These are phyloP conservation scores for Penicillium sp. DNA, from an alignment of 2,329 filamentous ascomycete species.

Conservation along the genomic window DNA sequence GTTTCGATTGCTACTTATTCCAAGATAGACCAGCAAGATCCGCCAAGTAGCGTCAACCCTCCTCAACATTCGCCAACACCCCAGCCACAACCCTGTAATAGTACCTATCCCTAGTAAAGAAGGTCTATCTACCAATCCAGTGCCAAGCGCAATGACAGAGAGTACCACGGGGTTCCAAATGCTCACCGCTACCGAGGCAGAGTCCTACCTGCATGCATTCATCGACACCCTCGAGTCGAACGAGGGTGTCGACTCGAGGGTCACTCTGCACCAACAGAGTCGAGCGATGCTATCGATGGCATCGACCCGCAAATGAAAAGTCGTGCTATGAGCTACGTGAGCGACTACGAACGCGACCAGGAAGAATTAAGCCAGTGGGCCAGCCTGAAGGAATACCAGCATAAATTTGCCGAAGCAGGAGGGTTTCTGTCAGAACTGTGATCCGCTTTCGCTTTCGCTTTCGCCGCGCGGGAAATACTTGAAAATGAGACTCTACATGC, in stretches of 20 bases:
- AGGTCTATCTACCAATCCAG: slow-evolving; percentile 53
- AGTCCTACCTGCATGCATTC: slow-evolving; percentile 66
- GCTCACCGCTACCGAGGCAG: slow-evolving; percentile 49
- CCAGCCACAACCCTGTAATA: slow-evolving; percentile 35
- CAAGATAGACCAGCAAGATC: slow-evolving; percentile 66
- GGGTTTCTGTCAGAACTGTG: slow-evolving; percentile 40
- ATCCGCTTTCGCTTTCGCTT: too few relatives aligned
- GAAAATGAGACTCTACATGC: too few relatives aligned
- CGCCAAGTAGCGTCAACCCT: slow-evolving; percentile 77
- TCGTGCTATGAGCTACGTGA: slow-evolving; percentile 34
- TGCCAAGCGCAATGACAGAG: slow-evolving; percentile 51
- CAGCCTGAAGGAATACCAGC: slow-evolving; percentile 70
- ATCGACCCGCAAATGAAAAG: slow-evolving; percentile 40
- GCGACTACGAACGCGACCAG: slow-evolving; percentile 59
- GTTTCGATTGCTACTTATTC: slow-evolving; percentile 1
- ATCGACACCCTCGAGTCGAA: slow-evolving; percentile 69
- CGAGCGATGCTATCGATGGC: slow-evolving; percentile 28
- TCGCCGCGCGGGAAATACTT: too few relatives aligned
- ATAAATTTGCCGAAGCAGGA: slow-evolving; percentile 62
- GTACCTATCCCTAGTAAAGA: slow-evolving; percentile 16
- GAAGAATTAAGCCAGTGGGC: slow-evolving; percentile 72
- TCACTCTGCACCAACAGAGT: slow-evolving; percentile 36
- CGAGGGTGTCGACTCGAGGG: slow-evolving; percentile 69
- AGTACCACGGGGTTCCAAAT: slow-evolving; percentile 27
- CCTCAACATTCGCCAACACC: slow-evolving; percentile 55